phyloP scores from a whole-genome alignment of 2,329 filamentous ascomycete species.

The Sporothrix mexicana region DNA sequence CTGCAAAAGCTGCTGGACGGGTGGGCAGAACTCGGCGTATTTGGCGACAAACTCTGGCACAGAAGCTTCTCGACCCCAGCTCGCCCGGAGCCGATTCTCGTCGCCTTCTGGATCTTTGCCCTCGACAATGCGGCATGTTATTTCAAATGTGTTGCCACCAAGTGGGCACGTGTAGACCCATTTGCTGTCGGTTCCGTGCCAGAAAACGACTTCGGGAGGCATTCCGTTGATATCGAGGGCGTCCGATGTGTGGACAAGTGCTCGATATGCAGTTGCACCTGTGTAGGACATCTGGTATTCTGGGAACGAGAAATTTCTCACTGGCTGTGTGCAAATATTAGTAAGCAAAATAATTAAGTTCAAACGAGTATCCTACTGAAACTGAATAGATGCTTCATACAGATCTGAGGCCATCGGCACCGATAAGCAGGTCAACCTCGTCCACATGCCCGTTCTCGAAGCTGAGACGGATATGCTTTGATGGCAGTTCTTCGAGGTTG shows the following conservation, averaged over 20 bases:
- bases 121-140: slow-evolving; percentile 39
- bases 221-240: slow-evolving; percentile 29
- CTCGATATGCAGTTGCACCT: slow-evolving; percentile 24
- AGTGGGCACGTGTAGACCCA: slow-evolving; percentile 46
- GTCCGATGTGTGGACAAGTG: slow-evolving; percentile 22
- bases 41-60: slow-evolving; percentile 33
- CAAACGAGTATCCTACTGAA: too few relatives aligned
- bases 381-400: neutral
- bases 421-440: slow-evolving; percentile 56
- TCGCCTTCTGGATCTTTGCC: slow-evolving; percentile 27
- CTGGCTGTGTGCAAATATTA: neutral
- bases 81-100: slow-evolving; percentile 39
- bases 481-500: slow-evolving; percentile 47
- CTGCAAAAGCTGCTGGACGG: slow-evolving; percentile 41
- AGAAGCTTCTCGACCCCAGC: slow-evolving; percentile 41
- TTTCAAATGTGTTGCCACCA: slow-evolving; percentile 43
- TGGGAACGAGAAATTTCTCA: slow-evolving; percentile 24
- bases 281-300: slow-evolving; percentile 15
- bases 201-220: slow-evolving; percentile 28
- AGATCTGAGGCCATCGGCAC: slow-evolving; percentile 59
- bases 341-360: neutral
- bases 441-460: slow-evolving; percentile 53
- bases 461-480: slow-evolving; percentile 48
- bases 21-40: slow-evolving; percentile 43
- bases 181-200: slow-evolving; percentile 35